Percentiles rank a stretch among this genome's conserved stretches.
Evolutionary conservation across 805 yeast species (phyloP).

Genomic region (Isabelozyma gotoi): DNA sequence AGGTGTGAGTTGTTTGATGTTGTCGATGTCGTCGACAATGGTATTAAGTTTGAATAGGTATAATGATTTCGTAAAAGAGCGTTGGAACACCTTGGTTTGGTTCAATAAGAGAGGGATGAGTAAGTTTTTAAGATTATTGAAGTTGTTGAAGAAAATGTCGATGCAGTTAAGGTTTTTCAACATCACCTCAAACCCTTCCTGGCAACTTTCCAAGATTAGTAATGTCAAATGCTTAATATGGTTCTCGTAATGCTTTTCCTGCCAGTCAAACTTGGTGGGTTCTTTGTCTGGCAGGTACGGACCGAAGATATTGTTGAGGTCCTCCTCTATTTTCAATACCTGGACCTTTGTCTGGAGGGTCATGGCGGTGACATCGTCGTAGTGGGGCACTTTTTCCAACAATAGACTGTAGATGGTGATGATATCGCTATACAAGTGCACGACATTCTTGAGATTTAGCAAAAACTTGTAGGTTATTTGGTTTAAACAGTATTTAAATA

Average conservation of each 20-base stretch:
- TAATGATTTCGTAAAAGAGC: slow-evolving; percentile 23
- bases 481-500: slow-evolving; percentile 36
- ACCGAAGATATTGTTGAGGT: slow-evolving; percentile 30
- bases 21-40: slow-evolving; percentile 25
- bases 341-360: slow-evolving; percentile 18
- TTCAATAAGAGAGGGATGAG: slow-evolving; percentile 32
- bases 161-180: slow-evolving; percentile 31
- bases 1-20: slow-evolving; percentile 19
- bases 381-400: slow-evolving; percentile 36
- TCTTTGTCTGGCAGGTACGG: neutral
- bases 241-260: slow-evolving; percentile 22
- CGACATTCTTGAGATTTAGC: slow-evolving; percentile 26
- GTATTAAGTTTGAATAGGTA: slow-evolving; percentile 30
- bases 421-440: slow-evolving; percentile 37
- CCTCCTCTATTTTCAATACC: slow-evolving; percentile 27
- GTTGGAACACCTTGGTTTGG: slow-evolving; percentile 29
- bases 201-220: slow-evolving; percentile 14
- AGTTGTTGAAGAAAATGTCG: slow-evolving; percentile 36
- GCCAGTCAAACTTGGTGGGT: slow-evolving; percentile 17
- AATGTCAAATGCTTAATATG: slow-evolving; percentile 18
- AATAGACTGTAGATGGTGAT: slow-evolving; percentile 40
- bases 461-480: slow-evolving; percentile 24
- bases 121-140: slow-evolving; percentile 37
- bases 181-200: slow-evolving; percentile 15
- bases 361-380: slow-evolving; percentile 40